A percentile compares a stretch with the other conserved stretches of the same genome.
Conservation (phyloP, 306 rosid genomes). For the Pterocarpus macrocarpus region DNA sequence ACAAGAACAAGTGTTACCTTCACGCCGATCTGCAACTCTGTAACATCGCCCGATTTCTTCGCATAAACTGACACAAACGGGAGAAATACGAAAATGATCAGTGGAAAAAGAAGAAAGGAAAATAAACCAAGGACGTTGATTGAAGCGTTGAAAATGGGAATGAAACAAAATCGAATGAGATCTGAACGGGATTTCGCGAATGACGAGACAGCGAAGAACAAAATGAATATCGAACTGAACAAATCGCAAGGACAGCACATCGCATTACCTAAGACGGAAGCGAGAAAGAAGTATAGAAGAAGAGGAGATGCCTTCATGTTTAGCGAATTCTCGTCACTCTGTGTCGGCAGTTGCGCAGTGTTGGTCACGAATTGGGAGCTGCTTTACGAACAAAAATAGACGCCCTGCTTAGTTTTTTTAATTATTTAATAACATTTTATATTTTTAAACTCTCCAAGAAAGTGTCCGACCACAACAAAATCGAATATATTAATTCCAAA, state of each 20-base stretch:
- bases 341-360: background rate
- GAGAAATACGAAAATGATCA: slow-evolving; percentile 4
- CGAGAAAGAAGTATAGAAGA: background rate
- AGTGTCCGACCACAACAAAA: no score
- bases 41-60: slow-evolving; percentile 71
- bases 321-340: background rate
- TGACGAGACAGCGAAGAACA: background rate
- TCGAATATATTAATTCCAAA: no score
- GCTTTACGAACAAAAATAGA: background rate
- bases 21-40: slow-evolving; percentile 88
- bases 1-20: slow-evolving; percentile 63
- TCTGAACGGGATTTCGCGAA: background rate
- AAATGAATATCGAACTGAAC: background rate
- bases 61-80: slow-evolving; percentile 61
- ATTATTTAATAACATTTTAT: no score
- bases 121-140: background rate
- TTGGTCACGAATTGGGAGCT: background rate
- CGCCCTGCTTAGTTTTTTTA: no score
- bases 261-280: background rate
- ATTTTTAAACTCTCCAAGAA: no score
- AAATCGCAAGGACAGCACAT: background rate
- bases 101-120: background rate
- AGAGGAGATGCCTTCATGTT: background rate
- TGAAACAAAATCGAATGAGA: slow-evolving; percentile 15
- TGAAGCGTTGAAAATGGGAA: background rate